These are phyloP conservation scores for Saccharomycopsis capsularis DNA, from an alignment of 805 yeast genomes.

Conservation along the genomic window DNA sequence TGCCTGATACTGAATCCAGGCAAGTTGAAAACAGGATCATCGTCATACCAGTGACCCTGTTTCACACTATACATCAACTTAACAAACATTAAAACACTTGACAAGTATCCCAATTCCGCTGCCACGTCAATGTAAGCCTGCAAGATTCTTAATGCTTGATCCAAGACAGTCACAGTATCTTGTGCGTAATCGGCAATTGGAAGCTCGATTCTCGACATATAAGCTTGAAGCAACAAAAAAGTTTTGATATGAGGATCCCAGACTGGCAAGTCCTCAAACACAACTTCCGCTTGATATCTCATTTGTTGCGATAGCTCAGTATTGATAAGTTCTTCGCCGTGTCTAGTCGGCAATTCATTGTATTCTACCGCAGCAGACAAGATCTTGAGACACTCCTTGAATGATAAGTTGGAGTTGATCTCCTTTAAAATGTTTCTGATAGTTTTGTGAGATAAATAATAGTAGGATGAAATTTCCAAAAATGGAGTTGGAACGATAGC, in stretches of 20 bases:
- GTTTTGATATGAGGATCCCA: conserved; percentile 88
- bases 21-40: conserved; percentile 50
- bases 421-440: conserved; percentile 59
- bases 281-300: conserved; percentile 44
- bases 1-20: conserved; percentile 14
- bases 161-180: conserved; percentile 87
- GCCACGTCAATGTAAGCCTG: conserved; percentile 91
- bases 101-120: conserved; percentile 69
- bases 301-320: conserved; percentile 73
- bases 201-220: conserved; percentile 60
- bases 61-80: conserved; percentile 78
- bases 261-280: conserved; percentile 44
- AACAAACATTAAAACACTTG: conserved; percentile 55
- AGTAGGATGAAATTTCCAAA: conserved; percentile 79
- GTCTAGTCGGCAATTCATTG: conserved; percentile 83
- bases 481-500: conserved; percentile 65
- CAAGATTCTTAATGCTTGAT: conserved; percentile 86
- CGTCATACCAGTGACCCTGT: conserved; percentile 83
- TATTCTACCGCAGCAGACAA: conserved; percentile 64
- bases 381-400: conserved; percentile 57
- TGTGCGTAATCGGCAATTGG: conserved; percentile 95
- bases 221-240: conserved; percentile 65
- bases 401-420: conserved; percentile 38
- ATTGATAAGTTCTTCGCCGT: conserved; percentile 84
- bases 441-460: conserved; percentile 87